A percentile compares a stretch with the other conserved stretches of the same genome.
These are phyloP conservation scores for Zizania palustris DNA, from an alignment of 202 grass and related monocot species.

Conservation along the genomic window DNA sequence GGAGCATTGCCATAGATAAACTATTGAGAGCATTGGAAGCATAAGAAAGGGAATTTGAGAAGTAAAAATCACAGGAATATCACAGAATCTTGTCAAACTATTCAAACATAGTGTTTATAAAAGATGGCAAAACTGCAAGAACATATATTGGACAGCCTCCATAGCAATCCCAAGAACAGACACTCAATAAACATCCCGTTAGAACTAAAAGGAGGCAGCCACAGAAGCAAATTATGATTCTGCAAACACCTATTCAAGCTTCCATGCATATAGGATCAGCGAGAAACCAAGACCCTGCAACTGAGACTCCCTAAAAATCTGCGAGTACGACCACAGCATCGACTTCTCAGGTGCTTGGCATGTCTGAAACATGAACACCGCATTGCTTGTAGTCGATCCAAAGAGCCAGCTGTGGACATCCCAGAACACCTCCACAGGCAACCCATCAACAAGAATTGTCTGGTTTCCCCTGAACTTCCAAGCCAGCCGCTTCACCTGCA, in stretches of 20 bases:
- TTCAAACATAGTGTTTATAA: constrained; percentile 50
- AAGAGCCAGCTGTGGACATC: constrained; percentile 76
- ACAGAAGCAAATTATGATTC: constrained; percentile 51
- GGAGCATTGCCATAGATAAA: constrained; percentile 34
- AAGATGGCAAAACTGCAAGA: constrained; percentile 48
- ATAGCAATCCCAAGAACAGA: constrained; percentile 46
- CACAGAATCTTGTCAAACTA: constrained; percentile 50
- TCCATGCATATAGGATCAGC: constrained; percentile 66
- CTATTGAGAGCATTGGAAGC: constrained; percentile 41
- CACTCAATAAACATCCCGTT: constrained; percentile 52
- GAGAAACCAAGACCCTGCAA: constrained; percentile 63
- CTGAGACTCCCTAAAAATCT: constrained; percentile 63
- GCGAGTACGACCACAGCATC: constrained; percentile 60
- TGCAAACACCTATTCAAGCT: constrained; percentile 61
- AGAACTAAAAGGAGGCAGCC: constrained; percentile 51
- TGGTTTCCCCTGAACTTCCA: constrained; percentile 80
- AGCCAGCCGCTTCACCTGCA: constrained; percentile 64
- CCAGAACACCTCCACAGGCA: constrained; percentile 75
- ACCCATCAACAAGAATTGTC: constrained; percentile 69
- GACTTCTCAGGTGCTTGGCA: constrained; percentile 64
- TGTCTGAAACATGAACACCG: constrained; percentile 75
- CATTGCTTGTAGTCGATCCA: constrained; percentile 51
- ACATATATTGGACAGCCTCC: constrained; percentile 56
- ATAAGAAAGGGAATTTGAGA: constrained; percentile 2
- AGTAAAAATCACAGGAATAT: constrained; percentile 31